phyloP scores from a whole-genome alignment of 768 basidiomycete genomes.

The Tulasnella sp. region DNA sequence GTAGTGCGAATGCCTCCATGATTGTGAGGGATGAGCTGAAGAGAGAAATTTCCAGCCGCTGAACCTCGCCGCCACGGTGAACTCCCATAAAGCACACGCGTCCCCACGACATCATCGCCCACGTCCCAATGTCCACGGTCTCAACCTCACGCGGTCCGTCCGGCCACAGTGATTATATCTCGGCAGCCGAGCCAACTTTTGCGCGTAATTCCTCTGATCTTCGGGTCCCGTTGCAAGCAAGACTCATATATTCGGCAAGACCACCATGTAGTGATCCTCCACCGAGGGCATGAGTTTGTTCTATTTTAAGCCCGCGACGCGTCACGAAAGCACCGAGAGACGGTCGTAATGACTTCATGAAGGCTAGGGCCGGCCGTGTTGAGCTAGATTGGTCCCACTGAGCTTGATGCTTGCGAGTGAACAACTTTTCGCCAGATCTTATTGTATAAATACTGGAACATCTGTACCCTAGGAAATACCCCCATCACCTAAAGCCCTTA shows the following conservation, averaged over 20 bases:
- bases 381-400: background rate
- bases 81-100: background rate
- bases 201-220: background rate
- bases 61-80: background rate
- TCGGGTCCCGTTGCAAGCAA: background rate
- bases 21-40: background rate
- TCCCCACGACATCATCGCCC: background rate
- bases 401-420: background rate
- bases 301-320: background rate
- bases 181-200: background rate
- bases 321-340: background rate
- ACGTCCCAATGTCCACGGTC: background rate
- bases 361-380: background rate
- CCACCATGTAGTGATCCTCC: background rate
- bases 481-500: no score
- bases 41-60: background rate
- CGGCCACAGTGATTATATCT: no score
- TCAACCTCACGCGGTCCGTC: background rate
- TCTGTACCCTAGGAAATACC: no score
- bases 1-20: slow-evolving; percentile 88
- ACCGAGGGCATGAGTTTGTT: background rate
- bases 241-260: background rate
- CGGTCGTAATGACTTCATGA: background rate
- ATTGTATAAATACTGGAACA: background rate
- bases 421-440: background rate